Percentiles rank a stretch among this genome's conserved stretches.
These are phyloP conservation scores for Fraxinus floribunda DNA, from an alignment of 305 asterid genomes.

Conservation along the genomic window DNA sequence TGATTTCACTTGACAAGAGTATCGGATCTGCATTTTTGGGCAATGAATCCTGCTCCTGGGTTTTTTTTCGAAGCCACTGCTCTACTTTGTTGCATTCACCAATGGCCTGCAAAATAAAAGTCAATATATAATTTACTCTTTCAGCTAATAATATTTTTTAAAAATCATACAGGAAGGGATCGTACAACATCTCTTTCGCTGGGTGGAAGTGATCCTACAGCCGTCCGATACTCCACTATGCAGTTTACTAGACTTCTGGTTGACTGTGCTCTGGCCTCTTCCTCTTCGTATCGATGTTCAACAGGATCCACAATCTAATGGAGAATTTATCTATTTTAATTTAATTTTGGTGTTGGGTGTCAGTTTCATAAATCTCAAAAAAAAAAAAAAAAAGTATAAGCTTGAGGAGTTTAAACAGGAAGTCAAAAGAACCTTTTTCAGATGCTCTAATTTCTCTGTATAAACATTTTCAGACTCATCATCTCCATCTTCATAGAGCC, in stretches of 20 bases:
- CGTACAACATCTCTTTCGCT: slow-evolving; percentile 68
- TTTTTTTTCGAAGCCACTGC: slow-evolving; percentile 76
- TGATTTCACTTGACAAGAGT: slow-evolving; percentile 70
- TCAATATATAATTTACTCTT: slow-evolving; percentile 10
- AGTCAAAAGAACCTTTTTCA: slow-evolving; percentile 60
- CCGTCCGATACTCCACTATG: slow-evolving; percentile 60
- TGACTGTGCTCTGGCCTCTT: slow-evolving; percentile 69
- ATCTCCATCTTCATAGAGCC: slow-evolving; percentile 96
- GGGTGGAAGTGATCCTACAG: slow-evolving; percentile 61
- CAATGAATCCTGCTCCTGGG: slow-evolving; percentile 69
- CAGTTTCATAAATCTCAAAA: not conserved
- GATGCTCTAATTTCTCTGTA: slow-evolving; percentile 57
- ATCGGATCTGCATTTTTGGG: slow-evolving; percentile 80
- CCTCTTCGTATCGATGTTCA: slow-evolving; percentile 77
- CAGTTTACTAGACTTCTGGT: slow-evolving; percentile 51
- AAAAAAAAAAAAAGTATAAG: not conserved
- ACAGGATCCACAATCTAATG: slow-evolving; percentile 80
- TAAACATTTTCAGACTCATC: slow-evolving; percentile 86
- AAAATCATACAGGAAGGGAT: slow-evolving; percentile 18
- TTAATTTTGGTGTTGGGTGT: not conserved
- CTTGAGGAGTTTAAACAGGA: slow-evolving; percentile 5
- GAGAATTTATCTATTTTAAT: not conserved
- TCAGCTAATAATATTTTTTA: not conserved
- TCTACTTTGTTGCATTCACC: slow-evolving; percentile 77
- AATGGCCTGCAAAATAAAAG: slow-evolving; percentile 49